Base-by-base conservation (phyloP, 2,329 filamentous ascomycete species). In the Ophiostoma australiae region DNA sequence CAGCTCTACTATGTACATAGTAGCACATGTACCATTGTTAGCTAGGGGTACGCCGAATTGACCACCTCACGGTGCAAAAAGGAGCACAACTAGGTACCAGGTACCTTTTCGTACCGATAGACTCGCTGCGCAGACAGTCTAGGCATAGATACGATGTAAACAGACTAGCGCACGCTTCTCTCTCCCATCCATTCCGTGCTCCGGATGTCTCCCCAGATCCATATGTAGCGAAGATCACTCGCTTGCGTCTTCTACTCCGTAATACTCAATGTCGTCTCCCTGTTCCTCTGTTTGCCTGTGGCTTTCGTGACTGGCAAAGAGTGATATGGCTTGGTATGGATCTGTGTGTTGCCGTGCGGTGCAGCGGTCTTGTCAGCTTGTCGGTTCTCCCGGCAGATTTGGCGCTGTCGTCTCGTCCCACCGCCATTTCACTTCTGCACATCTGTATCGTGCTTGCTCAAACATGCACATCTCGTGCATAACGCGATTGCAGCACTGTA, bases 131-230 rank as follows among this genome's bases (percentile, higher is more conserved):
- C 35, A 37, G 10, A 48, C 15, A 27, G 15, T 63, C 58, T 33
- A 63, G 58, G 58, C 58, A 4, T 13, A 31, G 27, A 3, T 31
- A 31, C 10, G 23, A 8, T 31, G 31, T 33, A 37, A 66, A 66
- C 63, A 39, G 63, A 23, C 63, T 66, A 66, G 63, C 63, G 63
- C 33, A 20, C 4, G 3, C 35, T 27, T 35, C 35, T 39, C 61
- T 48, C 33, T 37, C 33, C 61, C 61, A 65, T 65, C 61, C 31
- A 65, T 37, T 65, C 61, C 61, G 61, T 65, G 20, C 33, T 35
- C 61, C 61, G 33, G 48, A 58, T 31, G 58, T 31, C 52, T 33
- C n/a, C 35, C 63, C 20, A 66, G 63, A 66, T 13, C 61, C 61
- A 65, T 65, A 41, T 41, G 27, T 31, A 48, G 44, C 44, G 44